Percentiles rank a stretch among this genome's conserved stretches.
These are phyloP conservation scores for Fusarium sp. DNA, from an alignment of 2,329 filamentous ascomycete genomes.

Conservation along the genomic window DNA sequence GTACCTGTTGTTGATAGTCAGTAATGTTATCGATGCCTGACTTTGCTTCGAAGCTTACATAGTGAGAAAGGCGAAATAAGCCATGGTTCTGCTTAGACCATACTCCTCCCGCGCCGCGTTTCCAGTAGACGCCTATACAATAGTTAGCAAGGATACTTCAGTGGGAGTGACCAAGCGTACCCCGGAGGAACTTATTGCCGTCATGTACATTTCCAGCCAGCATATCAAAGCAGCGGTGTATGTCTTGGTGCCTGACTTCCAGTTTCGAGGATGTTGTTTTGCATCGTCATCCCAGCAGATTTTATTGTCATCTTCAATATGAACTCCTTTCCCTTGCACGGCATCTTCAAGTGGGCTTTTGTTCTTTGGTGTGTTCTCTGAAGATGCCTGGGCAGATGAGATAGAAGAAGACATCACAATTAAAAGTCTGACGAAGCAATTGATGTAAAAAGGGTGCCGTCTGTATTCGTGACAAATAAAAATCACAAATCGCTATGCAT, in stretches of 20 bases:
- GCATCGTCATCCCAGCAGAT: slow-evolving; percentile 9
- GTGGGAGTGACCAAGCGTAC: not conserved
- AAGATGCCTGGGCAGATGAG: not conserved
- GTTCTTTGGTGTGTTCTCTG: not conserved
- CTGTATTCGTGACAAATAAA: not conserved
- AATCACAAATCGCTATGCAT: not conserved
- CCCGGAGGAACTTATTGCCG: slow-evolving; percentile 5
- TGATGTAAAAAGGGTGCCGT: not conserved
- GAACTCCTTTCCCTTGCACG: not conserved
- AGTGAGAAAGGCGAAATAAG: slow-evolving; percentile 2
- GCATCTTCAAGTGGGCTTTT: not conserved
- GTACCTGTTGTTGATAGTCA: not conserved
- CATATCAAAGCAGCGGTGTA: slow-evolving; percentile 1
- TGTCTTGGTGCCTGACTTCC: not conserved
- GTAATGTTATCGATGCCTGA: not conserved
- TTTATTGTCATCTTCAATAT: not conserved
- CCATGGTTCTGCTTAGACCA: not conserved
- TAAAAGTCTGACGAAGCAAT: not conserved
- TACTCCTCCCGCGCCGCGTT: slow-evolving; percentile 1
- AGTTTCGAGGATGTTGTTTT: not conserved
- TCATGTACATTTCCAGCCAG: slow-evolving; percentile 15
- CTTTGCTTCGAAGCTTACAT: not conserved
- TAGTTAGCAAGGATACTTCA: not conserved
- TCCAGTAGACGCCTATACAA: not conserved
- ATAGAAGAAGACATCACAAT: not conserved